phyloP scores from a whole-genome alignment of 2,329 filamentous ascomycete species.

The Epichloe scottii region DNA sequence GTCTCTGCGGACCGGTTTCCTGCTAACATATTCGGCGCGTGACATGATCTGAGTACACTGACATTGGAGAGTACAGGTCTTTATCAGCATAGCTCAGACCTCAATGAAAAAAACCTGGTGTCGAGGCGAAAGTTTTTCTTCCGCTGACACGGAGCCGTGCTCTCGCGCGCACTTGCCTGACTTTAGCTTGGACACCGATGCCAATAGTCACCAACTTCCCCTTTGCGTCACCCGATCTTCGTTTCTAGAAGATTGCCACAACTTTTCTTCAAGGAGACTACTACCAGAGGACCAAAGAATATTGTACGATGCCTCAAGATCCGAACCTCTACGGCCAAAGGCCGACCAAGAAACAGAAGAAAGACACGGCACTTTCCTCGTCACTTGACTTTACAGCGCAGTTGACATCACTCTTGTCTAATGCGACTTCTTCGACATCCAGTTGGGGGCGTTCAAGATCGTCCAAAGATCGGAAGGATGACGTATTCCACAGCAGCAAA shows the following conservation, averaged over 20 bases:
- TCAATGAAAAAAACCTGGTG: background rate
- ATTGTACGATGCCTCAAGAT: slow-evolving; percentile 45
- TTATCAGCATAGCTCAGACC: background rate
- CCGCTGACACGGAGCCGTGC: background rate
- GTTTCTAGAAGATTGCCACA: background rate
- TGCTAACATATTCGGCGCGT: background rate
- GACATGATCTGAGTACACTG: background rate
- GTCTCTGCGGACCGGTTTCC: background rate
- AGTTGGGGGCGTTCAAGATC: slow-evolving; percentile 32
- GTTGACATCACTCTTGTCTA: slow-evolving; percentile 67
- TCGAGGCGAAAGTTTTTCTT: background rate
- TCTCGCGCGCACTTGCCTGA: background rate
- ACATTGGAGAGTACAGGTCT: background rate
- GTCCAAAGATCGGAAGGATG: slow-evolving; percentile 31
- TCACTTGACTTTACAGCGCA: slow-evolving; percentile 81
- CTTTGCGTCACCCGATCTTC: background rate
- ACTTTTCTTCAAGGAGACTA: background rate
- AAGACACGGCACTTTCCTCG: slow-evolving; percentile 57
- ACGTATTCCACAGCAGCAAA: slow-evolving; percentile 28
- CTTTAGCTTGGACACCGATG: background rate
- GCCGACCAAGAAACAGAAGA: slow-evolving; percentile 54
- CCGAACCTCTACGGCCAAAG: slow-evolving; percentile 65
- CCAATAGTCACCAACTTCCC: background rate
- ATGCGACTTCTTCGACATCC: slow-evolving; percentile 28
- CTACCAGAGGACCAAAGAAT: background rate